Percentiles rank a stretch among this genome's conserved stretches.
phyloP scores from a whole-genome alignment of 306 rosid species.

The Trichosanthes truncata region DNA sequence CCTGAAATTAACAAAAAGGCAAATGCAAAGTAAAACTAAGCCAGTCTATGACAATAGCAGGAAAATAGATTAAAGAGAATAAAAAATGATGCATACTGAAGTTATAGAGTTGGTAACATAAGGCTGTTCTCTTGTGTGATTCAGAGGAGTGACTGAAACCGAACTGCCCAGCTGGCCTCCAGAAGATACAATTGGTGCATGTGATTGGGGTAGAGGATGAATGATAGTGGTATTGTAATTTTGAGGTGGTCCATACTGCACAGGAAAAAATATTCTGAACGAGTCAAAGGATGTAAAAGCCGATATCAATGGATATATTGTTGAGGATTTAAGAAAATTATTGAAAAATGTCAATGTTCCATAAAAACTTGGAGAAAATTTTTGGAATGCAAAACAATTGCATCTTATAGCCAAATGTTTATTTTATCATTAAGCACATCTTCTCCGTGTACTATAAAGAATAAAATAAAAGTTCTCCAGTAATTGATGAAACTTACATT shows the following conservation, averaged over 20 bases:
- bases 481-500: slow-evolving; percentile 40
- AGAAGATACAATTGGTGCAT: slow-evolving; percentile 36
- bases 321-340: not conserved
- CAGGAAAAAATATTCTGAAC: not conserved
- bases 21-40: not conserved
- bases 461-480: not conserved
- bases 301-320: not conserved
- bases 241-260: slow-evolving; percentile 76
- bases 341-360: not conserved
- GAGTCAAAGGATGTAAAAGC: not conserved
- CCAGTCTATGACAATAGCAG: not conserved
- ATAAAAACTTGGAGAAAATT: not conserved
- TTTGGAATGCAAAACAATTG: not conserved
- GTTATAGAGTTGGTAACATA: slow-evolving; percentile 27
- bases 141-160: slow-evolving; percentile 33
- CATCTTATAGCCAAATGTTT: not conserved
- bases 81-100: slow-evolving; percentile 34
- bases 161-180: slow-evolving; percentile 31
- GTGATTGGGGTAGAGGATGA: slow-evolving; percentile 53
- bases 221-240: slow-evolving; percentile 36
- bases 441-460: not conserved
- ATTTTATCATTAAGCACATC: not conserved
- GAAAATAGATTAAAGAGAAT: not conserved
- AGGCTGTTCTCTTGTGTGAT: slow-evolving; percentile 38
- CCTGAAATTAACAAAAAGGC: slow-evolving; percentile 31